A percentile compares a stretch with the other conserved stretches of the same genome.
phyloP scores from a whole-genome alignment of 306 rosid species.

The Oemleria cerasiformis region DNA sequence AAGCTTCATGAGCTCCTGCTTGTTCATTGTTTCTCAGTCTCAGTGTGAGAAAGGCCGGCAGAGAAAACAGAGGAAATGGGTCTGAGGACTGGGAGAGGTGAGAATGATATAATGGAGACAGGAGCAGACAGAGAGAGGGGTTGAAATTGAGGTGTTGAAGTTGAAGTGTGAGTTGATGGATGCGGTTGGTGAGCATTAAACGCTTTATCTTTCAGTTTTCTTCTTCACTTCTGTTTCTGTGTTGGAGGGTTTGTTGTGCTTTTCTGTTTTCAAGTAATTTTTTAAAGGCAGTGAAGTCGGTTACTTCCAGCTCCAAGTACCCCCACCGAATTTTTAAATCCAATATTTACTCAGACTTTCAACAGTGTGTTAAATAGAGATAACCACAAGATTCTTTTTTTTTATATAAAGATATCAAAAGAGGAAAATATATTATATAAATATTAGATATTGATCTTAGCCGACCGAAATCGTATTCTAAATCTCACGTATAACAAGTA shows the following conservation, averaged over 20 bases:
- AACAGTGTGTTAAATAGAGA: neutral
- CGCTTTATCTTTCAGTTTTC: constrained; percentile 23
- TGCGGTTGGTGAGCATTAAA: constrained; percentile 41
- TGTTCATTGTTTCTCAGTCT: constrained; percentile 45
- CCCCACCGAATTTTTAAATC: neutral
- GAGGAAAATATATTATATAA: too few species aligned
- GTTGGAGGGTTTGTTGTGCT: constrained; percentile 34
- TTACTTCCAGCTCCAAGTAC: neutral
- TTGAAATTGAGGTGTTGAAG: neutral
- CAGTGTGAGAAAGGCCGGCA: neutral
- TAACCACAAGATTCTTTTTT: too few species aligned
- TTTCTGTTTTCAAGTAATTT: constrained; percentile 5
- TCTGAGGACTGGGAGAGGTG: constrained; percentile 3
- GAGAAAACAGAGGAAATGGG: constrained; percentile 1
- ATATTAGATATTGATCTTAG: too few species aligned
- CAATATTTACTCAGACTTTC: neutral
- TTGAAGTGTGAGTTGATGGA: constrained; percentile 24
- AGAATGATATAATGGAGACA: constrained; percentile 4
- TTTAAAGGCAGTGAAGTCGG: neutral
- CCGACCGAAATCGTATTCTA: too few species aligned
- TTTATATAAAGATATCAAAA: too few species aligned
- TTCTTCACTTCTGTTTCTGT: constrained; percentile 13
- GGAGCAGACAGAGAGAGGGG: constrained; percentile 17
- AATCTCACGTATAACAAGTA: too few species aligned
- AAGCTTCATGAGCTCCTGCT: constrained; percentile 69